phyloP scores from a whole-genome alignment of 1,139 yeast species.

The Yamadazyma epiphylla region DNA sequence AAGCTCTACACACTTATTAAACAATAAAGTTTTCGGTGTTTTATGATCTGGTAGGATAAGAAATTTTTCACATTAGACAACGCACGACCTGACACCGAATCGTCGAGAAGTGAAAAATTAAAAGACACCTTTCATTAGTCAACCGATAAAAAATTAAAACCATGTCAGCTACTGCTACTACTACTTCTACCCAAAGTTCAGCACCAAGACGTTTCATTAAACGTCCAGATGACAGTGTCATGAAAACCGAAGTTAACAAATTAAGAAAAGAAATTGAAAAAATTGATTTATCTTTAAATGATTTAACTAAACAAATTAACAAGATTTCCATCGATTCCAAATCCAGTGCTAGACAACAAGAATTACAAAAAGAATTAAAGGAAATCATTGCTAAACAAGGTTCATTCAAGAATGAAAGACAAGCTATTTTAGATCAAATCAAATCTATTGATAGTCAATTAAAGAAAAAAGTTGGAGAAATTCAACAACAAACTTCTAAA shows the following conservation, averaged over 20 bases:
- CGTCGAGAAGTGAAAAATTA: constrained; percentile 8
- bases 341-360: constrained; percentile 54
- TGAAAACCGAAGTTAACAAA: constrained; percentile 56
- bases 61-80: background rate
- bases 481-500: constrained; percentile 68
- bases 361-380: constrained; percentile 62
- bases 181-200: constrained; percentile 11
- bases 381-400: constrained; percentile 65
- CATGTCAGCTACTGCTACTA: constrained; percentile 17
- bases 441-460: constrained; percentile 65
- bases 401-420: constrained; percentile 67
- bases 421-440: constrained; percentile 66
- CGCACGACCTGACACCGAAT: background rate
- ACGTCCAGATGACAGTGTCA: constrained; percentile 69
- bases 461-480: constrained; percentile 75
- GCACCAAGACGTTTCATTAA: constrained; percentile 48
- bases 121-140: background rate
- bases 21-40: background rate
- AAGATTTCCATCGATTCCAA: constrained; percentile 40
- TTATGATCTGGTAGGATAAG: background rate
- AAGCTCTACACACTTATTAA: too few species aligned
- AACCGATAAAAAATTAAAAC: constrained; percentile 1
- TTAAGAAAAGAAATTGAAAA: constrained; percentile 68
- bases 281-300: constrained; percentile 51
- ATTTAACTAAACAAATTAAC: constrained; percentile 41